These are phyloP conservation scores for Agaricus sinodeliciosus DNA, from an alignment of 768 basidiomycete species.

Conservation along the genomic window DNA sequence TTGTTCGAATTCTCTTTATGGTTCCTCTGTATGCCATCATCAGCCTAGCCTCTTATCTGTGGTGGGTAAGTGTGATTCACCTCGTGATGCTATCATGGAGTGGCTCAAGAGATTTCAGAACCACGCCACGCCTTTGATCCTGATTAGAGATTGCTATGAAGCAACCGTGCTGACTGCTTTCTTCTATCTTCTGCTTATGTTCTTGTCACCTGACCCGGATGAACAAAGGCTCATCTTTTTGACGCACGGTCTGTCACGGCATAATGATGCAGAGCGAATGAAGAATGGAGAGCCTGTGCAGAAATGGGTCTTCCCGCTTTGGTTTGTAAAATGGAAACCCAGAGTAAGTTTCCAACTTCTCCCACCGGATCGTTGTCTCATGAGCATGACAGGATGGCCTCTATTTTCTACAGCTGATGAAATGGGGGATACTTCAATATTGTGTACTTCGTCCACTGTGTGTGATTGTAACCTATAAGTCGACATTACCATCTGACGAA, in stretches of 20 bases:
- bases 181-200: constrained; percentile 71
- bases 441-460: constrained; percentile 58
- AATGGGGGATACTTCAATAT: constrained; percentile 73
- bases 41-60: constrained; percentile 62
- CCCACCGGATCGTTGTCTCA: constrained; percentile 7
- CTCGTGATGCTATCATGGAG: neutral
- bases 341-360: constrained; percentile 27
- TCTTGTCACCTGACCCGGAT: constrained; percentile 55
- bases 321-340: constrained; percentile 57
- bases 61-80: constrained; percentile 43
- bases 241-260: constrained; percentile 50
- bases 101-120: constrained; percentile 31
- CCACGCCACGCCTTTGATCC: constrained; percentile 60
- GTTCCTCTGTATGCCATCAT: constrained; percentile 69
- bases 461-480: constrained; percentile 14
- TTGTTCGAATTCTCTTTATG: constrained; percentile 72
- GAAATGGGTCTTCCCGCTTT: constrained; percentile 69
- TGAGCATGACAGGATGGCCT: constrained; percentile 43
- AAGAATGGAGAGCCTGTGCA: constrained; percentile 37
- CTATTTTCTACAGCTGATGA: constrained; percentile 68
- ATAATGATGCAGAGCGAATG: constrained; percentile 37
- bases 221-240: constrained; percentile 58
- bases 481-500: neutral
- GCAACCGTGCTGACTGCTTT: constrained; percentile 69
- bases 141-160: constrained; percentile 72